Evolutionary conservation across 768 basidiomycete genomes (phyloP).

Genomic region (Trichaptum fuscoviolaceum): DNA sequence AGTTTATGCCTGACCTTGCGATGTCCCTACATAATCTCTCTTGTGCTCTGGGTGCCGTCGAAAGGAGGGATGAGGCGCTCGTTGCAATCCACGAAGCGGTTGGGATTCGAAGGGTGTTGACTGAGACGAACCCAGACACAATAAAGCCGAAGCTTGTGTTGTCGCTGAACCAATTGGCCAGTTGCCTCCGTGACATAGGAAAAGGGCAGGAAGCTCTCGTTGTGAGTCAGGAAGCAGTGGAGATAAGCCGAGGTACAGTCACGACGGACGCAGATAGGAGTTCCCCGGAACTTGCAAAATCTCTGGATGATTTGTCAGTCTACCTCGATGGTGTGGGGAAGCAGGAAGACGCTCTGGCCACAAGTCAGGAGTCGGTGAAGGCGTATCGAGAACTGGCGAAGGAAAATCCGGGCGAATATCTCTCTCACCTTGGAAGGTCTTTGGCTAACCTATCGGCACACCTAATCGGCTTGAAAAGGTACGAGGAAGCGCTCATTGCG

Average conservation of each 20-base stretch:
- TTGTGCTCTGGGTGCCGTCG: constrained; percentile 6
- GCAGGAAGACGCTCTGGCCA: constrained; percentile 10
- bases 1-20: constrained; percentile 3
- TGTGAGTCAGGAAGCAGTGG: constrained; percentile 9
- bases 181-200: constrained; percentile 1
- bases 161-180: constrained; percentile 10
- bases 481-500: constrained; percentile 10
- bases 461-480: constrained; percentile 1
- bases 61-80: constrained; percentile 9
- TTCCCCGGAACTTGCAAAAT: constrained; percentile 5
- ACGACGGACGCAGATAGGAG: constrained; percentile 3
- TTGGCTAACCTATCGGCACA: not conserved
- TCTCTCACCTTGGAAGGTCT: too few species aligned
- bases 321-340: constrained; percentile 5
- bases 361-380: constrained; percentile 5
- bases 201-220: constrained; percentile 9
- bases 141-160: constrained; percentile 6
- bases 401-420: not conserved
- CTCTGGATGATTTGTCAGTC: constrained; percentile 8
- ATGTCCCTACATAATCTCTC: constrained; percentile 4
- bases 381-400: not conserved
- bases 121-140: too few species aligned
- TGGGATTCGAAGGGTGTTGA: not conserved
- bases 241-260: constrained; percentile 8
- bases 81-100: constrained; percentile 7